Base-by-base conservation (phyloP, 2,329 filamentous ascomycete species). In the Elsinoe fawcettii region DNA sequence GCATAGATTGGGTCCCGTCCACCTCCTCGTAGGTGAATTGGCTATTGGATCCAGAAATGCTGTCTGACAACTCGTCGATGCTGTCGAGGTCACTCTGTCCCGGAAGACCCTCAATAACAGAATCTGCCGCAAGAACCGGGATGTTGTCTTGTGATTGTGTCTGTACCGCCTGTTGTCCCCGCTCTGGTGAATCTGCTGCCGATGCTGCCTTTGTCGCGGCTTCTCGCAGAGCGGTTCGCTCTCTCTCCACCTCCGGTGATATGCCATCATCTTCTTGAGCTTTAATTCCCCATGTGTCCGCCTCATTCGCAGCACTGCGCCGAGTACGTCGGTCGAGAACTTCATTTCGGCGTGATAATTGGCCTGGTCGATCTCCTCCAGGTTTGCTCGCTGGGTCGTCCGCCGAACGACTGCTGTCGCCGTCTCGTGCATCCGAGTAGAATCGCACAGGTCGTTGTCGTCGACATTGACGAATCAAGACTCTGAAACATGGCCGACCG, bases 401-500 rank as follows among this genome's bases (percentile, higher is more conserved):
- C n/a, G 16, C 49, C 11, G 32, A 11, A 22, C 22, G n/a, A 20
- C 32, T 14, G 16, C 18, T 14, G 6, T 34, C 23, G n/a, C 46
- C 41, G 14, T 56, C 43, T 36, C 41, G 14, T 36, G 6, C 54
- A 25, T 34, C 46, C 1, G 54, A 47, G 30, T 56, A 56, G 32
- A 56, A 49, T 9, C 54, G 44, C 22, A 47, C 16, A 3, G 39
- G 39, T 32, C 32, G 41, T 18, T 55, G 53, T 5, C 53, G 53
- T 9, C 54, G 54, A 56, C 27, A 49, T 56, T 36, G 54, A 11
- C 41, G 39, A 1, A 46, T 5, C 3, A 49, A 11, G 3, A 36
- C 20, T n/a, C 43, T 39, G 20, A 56, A 47, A 20, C 30, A 47
- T 49, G 54, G 39, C 36, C 54, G 23, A 20, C 54, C 54, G 49